phyloP scores from a whole-genome alignment of 495 filamentous ascomycete species.

The Neurospora sp. region DNA sequence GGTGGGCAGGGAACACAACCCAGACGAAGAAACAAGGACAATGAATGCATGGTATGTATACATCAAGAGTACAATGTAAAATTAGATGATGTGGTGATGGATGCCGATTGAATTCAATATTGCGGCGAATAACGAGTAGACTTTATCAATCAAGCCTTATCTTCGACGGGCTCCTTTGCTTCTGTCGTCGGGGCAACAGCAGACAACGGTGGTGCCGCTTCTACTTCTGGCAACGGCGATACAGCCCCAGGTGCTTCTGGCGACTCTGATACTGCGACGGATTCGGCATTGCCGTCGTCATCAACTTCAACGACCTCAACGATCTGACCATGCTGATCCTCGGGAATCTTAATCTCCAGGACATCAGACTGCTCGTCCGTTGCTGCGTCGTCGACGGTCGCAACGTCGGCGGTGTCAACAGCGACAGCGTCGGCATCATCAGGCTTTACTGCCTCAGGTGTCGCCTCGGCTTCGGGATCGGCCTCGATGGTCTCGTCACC shows the following conservation, averaged over 20 bases:
- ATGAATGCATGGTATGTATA: neutral
- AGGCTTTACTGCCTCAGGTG: neutral
- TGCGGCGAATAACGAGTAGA: neutral
- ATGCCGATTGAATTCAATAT: neutral
- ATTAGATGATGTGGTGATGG: neutral
- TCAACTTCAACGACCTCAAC: neutral
- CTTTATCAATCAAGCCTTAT: neutral
- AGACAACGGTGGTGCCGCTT: neutral
- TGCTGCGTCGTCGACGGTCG: neutral
- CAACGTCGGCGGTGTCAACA: neutral
- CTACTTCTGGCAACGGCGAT: neutral
- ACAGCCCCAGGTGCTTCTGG: neutral
- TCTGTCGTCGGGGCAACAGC: neutral
- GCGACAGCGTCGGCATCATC: neutral
- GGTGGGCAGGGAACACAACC: neutral
- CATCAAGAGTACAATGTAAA: neutral
- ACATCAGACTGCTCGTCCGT: conserved; percentile 2
- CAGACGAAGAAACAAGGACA: neutral
- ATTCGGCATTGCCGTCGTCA: neutral
- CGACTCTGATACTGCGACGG: neutral
- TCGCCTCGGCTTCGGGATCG: neutral
- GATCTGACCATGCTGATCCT: neutral
- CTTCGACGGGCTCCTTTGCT: neutral
- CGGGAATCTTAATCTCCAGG: conserved; percentile 5
- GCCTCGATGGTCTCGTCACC: conserved; percentile 9